A percentile compares a stretch with the other conserved stretches of the same genome.
These are phyloP conservation scores for Coleophoma eucalyptorum DNA, from an alignment of 2,329 filamentous ascomycete genomes.

Conservation along the genomic window DNA sequence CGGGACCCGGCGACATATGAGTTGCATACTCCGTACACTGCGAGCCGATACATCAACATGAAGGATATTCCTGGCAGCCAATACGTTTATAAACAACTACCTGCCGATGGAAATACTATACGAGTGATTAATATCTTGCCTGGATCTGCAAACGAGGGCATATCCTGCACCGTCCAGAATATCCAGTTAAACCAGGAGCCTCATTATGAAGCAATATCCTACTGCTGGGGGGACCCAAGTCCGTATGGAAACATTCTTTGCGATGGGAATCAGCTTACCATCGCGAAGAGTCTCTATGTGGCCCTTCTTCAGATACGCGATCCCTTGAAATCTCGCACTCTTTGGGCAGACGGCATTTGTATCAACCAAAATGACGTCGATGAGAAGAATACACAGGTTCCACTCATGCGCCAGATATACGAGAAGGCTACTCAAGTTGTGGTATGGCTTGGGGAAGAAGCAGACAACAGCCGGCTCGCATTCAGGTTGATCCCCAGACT, in stretches of 20 bases:
- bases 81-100: neutral
- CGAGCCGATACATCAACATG: neutral
- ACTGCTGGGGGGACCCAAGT: constrained; percentile 26
- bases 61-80: neutral
- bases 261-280: neutral
- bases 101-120: neutral
- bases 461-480: neutral
- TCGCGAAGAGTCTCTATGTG: constrained; percentile 4
- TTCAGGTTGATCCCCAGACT: neutral
- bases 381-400: constrained; percentile 4
- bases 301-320: constrained; percentile 2
- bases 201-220: constrained; percentile 27
- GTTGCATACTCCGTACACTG: no score
- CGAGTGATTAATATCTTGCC: neutral
- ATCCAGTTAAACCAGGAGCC: neutral
- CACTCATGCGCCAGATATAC: constrained; percentile 5
- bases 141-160: constrained; percentile 40
- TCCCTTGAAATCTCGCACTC: neutral
- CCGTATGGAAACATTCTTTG: neutral
- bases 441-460: constrained; percentile 6
- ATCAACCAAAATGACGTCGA: constrained; percentile 1
- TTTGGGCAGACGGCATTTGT: constrained; percentile 6
- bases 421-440: constrained; percentile 4
- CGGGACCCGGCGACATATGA: no score
- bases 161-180: constrained; percentile 4